These are phyloP conservation scores for Cochlearia excelsa DNA, from an alignment of 345 rosid species.

Conservation along the genomic window DNA sequence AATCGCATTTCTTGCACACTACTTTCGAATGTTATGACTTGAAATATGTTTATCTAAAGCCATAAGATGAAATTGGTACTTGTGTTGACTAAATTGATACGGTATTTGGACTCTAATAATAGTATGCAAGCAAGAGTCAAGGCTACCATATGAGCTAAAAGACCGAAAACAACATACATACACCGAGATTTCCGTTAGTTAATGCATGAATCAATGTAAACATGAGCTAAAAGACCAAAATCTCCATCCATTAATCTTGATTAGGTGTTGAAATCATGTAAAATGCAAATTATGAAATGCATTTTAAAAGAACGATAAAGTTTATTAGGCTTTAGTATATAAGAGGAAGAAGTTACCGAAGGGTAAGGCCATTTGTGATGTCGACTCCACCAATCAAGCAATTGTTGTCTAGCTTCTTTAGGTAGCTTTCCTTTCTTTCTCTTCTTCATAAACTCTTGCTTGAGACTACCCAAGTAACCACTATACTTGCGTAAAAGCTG, in stretches of 20 bases:
- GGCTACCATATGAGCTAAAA: neutral
- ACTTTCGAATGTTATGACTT: neutral
- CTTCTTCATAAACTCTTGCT: conserved; percentile 91
- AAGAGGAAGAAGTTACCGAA: conserved; percentile 50
- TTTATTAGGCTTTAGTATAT: neutral
- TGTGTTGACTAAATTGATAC: too few species aligned
- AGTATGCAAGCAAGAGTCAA: too few species aligned
- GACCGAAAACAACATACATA: neutral
- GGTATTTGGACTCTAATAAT: too few species aligned
- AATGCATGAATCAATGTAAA: too few species aligned
- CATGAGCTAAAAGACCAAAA: neutral
- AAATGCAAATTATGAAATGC: too few species aligned
- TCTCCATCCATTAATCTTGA: conserved; percentile 1
- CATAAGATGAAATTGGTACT: neutral
- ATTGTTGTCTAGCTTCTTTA: conserved; percentile 89
- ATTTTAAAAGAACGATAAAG: too few species aligned
- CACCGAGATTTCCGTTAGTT: too few species aligned
- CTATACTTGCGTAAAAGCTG: conserved; percentile 88
- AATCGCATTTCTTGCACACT: neutral
- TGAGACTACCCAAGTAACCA: conserved; percentile 79
- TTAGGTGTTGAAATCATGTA: neutral
- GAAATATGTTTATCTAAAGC: neutral
- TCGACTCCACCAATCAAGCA: conserved; percentile 95
- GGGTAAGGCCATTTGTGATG: conserved; percentile 99
- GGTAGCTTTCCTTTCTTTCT: conserved; percentile 96